Conservation (phyloP, 352 stramenopile genomes). For the Phytophthora crassamura region DNA sequence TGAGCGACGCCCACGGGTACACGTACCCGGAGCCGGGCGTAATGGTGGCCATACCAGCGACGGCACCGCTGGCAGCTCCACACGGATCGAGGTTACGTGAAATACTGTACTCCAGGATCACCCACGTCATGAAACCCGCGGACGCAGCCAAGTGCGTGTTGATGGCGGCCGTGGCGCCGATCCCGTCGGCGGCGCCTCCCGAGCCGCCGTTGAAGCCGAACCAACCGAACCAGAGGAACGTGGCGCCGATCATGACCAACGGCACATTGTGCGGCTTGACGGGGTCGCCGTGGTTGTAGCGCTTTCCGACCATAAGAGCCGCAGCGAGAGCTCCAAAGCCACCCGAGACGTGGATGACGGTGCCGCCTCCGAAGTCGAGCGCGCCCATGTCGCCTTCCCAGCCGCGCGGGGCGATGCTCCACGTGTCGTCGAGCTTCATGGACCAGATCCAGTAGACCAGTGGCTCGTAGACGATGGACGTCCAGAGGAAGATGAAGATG, state of each 20-base stretch:
- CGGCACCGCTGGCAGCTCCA: conserved; percentile 62
- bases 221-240: conserved; percentile 84
- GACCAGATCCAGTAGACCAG: conserved; percentile 86
- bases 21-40: conserved; percentile 76
- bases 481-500: conserved; percentile 80
- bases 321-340: conserved; percentile 76
- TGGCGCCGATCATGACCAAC: conserved; percentile 76
- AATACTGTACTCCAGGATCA: conserved; percentile 55
- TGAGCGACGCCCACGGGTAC: conserved; percentile 60
- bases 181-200: conserved; percentile 55
- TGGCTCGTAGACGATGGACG: conserved; percentile 81
- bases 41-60: conserved; percentile 70
- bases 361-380: conserved; percentile 84
- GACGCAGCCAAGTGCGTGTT: conserved; percentile 73
- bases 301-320: conserved; percentile 67
- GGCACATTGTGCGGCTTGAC: conserved; percentile 85
- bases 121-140: conserved; percentile 73
- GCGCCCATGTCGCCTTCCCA: conserved; percentile 70
- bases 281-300: conserved; percentile 71
- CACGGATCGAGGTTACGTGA: conserved; percentile 63
- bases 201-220: conserved; percentile 85
- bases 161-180: conserved; percentile 66
- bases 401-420: conserved; percentile 40
- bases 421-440: conserved; percentile 58
- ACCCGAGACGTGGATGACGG: conserved; percentile 79